Evolutionary conservation across 2,329 filamentous ascomycete species (phyloP).

Genomic region (Diaporthe sp.): DNA sequence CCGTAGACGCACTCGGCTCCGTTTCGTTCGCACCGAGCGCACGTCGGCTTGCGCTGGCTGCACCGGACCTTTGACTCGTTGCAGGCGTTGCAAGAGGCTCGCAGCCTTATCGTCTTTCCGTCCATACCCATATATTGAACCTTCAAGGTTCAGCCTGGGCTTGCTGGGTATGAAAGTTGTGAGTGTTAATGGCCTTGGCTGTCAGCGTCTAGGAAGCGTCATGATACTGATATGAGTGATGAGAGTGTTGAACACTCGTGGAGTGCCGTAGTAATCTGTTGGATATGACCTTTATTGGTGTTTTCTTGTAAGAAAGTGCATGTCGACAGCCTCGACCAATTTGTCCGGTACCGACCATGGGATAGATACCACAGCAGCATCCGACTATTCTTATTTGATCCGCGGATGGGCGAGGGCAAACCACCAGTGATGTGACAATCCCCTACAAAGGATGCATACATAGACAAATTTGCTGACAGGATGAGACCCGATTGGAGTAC

Average conservation of each 20-base stretch:
- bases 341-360: neutral
- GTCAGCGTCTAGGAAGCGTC: neutral
- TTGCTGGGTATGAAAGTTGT: neutral
- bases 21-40: slow-evolving; percentile 7
- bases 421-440: neutral
- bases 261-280: neutral
- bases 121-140: neutral
- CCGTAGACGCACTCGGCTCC: slow-evolving; percentile 22
- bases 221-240: neutral
- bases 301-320: neutral
- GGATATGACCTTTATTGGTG: neutral
- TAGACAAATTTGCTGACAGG: slow-evolving; percentile 1
- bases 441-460: neutral
- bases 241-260: neutral
- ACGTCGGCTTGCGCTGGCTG: slow-evolving; percentile 23
- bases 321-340: neutral
- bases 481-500: slow-evolving; percentile 15
- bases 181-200: neutral
- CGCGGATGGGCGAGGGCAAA: neutral
- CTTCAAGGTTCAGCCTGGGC: neutral
- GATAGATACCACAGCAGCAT: neutral
- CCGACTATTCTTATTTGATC: neutral
- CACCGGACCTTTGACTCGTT: slow-evolving; percentile 30
- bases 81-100: slow-evolving; percentile 28
- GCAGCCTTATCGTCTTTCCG: slow-evolving; percentile 9